Evolutionary conservation across 768 basidiomycete species (phyloP), one percentile per base, ranked within the genome.

Genomic region (Xerocomellus amylosporus): DNA sequence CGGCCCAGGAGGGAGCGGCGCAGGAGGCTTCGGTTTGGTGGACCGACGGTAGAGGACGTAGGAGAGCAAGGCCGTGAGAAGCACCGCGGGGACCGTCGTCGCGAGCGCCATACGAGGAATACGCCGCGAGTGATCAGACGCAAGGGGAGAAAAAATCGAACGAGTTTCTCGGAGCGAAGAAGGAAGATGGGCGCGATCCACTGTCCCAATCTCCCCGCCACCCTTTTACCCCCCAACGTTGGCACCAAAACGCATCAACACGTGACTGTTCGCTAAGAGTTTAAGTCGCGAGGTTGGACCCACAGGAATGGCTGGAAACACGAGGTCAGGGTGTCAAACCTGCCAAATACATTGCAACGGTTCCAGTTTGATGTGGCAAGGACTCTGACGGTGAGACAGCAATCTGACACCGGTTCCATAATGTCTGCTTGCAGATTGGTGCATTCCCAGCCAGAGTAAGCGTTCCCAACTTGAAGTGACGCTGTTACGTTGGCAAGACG

Each of bases 1-100:
- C 51, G 88, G 88, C 22, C 87, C 88, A 53, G 87, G 86, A 36
- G 87, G 87, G 28, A 81, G 69, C 49, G 77, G 74, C 38, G 70
- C 69, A 57, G 70, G 72, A 58, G 20, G 47, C 46, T 52, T 61
- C 39, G 54, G 53, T 46, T 26, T 57, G 13, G 54, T 42, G 43
- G 59, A 20, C 13, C 44, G 58, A 46, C 57, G 58, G 17, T 61
- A 69, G 48, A 66, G 51, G 2, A 49, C 24, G 46, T 59, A 64
- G 34, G 47, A 53, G 41, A 66, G 42, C 5, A 45, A 42, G 26
- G 31, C 54, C 13, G 48, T 49, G 51, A 72, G 62, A 60, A 66
- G 49, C 49, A 59, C 61, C 38, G 59, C 59, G 54, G 54, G 55
- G 52, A 62, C 41, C 48, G 48, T 47, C 20, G 40, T 48, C 5